These are phyloP conservation scores for Yarrowia bubula DNA, from an alignment of 805 yeast genomes.

Conservation along the genomic window DNA sequence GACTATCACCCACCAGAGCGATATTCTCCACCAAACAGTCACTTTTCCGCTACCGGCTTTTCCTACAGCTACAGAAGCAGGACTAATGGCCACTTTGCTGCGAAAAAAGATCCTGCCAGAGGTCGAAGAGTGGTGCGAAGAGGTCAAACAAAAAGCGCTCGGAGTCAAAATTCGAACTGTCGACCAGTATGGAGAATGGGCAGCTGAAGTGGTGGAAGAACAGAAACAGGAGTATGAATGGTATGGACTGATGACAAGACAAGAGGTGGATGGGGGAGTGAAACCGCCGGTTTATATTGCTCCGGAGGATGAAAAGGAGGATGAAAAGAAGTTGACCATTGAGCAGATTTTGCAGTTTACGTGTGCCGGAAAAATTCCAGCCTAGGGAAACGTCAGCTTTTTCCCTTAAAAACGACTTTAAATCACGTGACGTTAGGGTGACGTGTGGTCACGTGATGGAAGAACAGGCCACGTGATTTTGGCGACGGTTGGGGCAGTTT, in stretches of 20 bases:
- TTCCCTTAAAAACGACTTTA: too few relatives aligned
- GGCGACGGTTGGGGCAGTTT: too few relatives aligned
- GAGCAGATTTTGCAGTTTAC: slow-evolving; percentile 21
- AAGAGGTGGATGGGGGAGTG: slow-evolving; percentile 45
- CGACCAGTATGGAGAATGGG: slow-evolving; percentile 71
- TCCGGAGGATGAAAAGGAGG: neutral
- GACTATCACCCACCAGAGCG: slow-evolving; percentile 61
- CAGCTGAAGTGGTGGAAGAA: slow-evolving; percentile 53
- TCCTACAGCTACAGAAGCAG: slow-evolving; percentile 82
- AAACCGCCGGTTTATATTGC: neutral
- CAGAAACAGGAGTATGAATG: slow-evolving; percentile 57
- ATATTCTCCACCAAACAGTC: slow-evolving; percentile 60
- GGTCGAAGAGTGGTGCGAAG: slow-evolving; percentile 78
- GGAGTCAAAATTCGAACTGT: slow-evolving; percentile 42
- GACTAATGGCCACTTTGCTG: slow-evolving; percentile 75
- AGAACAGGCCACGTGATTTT: too few relatives aligned
- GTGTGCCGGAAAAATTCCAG: slow-evolving; percentile 4
- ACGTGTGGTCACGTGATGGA: too few relatives aligned
- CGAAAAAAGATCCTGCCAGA: slow-evolving; percentile 90
- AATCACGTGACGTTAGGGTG: too few relatives aligned
- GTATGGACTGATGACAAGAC: slow-evolving; percentile 57
- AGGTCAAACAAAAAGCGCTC: slow-evolving; percentile 43
- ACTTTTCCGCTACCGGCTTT: slow-evolving; percentile 82
- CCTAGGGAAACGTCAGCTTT: neutral
- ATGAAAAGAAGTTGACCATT: neutral